Base-by-base conservation (phyloP, 495 filamentous ascomycete genomes). In the Tetracladium marchalianum region DNA sequence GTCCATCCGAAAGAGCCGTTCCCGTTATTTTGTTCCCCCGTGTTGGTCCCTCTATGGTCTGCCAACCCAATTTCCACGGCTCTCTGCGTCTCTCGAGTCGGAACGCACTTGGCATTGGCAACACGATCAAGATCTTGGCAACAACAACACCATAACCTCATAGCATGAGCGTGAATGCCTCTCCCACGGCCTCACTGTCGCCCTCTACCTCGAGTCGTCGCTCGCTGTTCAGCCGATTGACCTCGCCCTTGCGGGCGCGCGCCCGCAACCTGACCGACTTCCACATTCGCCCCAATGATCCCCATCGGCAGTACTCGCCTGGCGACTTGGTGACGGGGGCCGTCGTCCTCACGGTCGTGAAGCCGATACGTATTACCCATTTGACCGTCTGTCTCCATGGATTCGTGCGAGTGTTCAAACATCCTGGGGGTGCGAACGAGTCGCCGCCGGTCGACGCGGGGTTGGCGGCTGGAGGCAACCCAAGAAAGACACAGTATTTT, bases 351-450 rank as follows among this genome's bases (percentile, higher is more conserved):
- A 86, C 81, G 39, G 80, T 92, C 39, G 72, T 85, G 40, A 90
- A 88, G 49, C 80, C 89, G 18, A 63, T 92, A 45, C 79, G 87
- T 57, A 81, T 96, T 52, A 96, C 90, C 12, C 92, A 98, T 71
- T 69, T 98, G 16, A 85, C 87, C 18, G 79, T 95, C 45, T 77
- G 80, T 53, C 71, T 98, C 36, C 85, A 95, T 64, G 92, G 92
- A 41, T 85, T 80, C 62, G 89, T 90, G 47, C 85, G 87, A 62
- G 87, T 95, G 31, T 90, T 80, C 66, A 90, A 85, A 62, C 80
- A 80, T 52, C 79, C 83, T 40, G 75, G 77, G 48, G 69, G 73
- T 24, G 75, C 80, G 3, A 76, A 77, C 4, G 82, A 92, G 59
- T 66, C 62, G 43, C 65, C 55, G 61, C 63, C 60, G 9, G 52